Evolutionary conservation across 2,329 filamentous ascomycete species (phyloP), one percentile per base, ranked within the genome.

Genomic region (Fonsecaea pugnacius): DNA sequence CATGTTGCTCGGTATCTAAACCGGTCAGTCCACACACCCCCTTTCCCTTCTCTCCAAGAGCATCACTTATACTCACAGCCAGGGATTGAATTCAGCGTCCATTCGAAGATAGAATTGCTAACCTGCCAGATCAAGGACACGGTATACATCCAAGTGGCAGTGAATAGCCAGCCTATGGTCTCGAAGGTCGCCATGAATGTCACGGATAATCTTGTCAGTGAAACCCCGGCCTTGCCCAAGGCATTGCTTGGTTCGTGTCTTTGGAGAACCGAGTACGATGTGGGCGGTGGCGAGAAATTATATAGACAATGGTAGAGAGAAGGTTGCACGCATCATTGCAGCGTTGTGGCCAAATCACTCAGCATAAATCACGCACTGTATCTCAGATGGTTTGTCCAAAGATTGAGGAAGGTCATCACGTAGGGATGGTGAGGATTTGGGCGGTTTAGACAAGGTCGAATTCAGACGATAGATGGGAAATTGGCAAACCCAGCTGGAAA

Each of bases 321-420:
- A 16, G 40, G 40, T 58, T 30, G 30, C 18, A 16, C 4, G n/a
- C 56, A 58, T 50, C 40, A 46, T 46, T 24, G n/a, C 18, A 46
- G 5, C 6, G 8, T 46, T 46, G 40, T 21, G 43, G 43, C 63
- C 35, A 62, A 66, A 59, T 66, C 60, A 60, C 63, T 40, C 18
- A 24, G 21, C 43, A 66, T 60, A 63, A 62, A 60, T 66, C 59
- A 57, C 63, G 30, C 63, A 66, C 32, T 16, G 8, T 59, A 21
- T 59, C 46, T 59, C 27, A 59, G 14, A 36, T 16, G 12, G 30
- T 9, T 18, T 30, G 10, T 4, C 40, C 43, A 33, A 59, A 30
- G 36, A 59, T 16, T 52, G 16, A 8, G n/a, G 27, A 43, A 38
- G 18, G 18, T 59, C 50, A 21, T 27, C 2, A 46, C 9, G 18